Base-by-base conservation (phyloP, 108 stramenopile genomes). In the Hondaea fermentalgiana region DNA sequence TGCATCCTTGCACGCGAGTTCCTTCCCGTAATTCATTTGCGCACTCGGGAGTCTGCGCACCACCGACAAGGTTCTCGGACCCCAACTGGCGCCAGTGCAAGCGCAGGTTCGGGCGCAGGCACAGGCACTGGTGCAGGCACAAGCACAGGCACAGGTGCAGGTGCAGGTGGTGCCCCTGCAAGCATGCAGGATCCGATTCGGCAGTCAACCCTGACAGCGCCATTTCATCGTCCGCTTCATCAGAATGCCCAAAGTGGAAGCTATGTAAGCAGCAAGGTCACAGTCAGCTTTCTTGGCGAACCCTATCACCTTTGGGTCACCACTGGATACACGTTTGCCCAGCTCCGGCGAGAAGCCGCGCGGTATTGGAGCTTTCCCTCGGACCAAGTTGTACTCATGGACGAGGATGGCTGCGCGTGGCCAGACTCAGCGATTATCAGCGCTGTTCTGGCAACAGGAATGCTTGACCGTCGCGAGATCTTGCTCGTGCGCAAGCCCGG, bases 241-340 rank as follows among this genome's bases (percentile, higher is more conserved):
- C 42, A 35, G 25, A 2, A 23, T n/a, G 42, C 6, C 14, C 42
- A 28, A 42, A 17, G 42, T 10, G 35, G 35, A 8, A 69, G 49
- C 76, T 83, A 53, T 53, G 51, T 47, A 2, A 83, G 76, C 76
- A 53, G 12, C 45, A 83, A 83, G 51, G 76, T 83, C 14, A 53
- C 76, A 12, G 76, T 83, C 19, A 53, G 45, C 49, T 83, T 83
- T 53, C 51, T 83, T 12, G 76, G 76, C n/a, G 76, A 83, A 1
- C 23, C 51, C 6, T 83, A 83, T 4, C 51, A 47, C n/a, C n/a
- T 83, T 12, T 83, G 76, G 76, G 51, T 83, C 51, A 83, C 76
- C 51, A 83, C 45, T 43, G 76, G 51, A 12, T 83, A 83, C 76
- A 83, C 76, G n/a, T 83, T 83, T 53, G 76, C 76, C 6, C 76